A percentile compares a stretch with the other conserved stretches of the same genome.
phyloP scores from a whole-genome alignment of 345 rosid genomes.

The Populus davidiana region DNA sequence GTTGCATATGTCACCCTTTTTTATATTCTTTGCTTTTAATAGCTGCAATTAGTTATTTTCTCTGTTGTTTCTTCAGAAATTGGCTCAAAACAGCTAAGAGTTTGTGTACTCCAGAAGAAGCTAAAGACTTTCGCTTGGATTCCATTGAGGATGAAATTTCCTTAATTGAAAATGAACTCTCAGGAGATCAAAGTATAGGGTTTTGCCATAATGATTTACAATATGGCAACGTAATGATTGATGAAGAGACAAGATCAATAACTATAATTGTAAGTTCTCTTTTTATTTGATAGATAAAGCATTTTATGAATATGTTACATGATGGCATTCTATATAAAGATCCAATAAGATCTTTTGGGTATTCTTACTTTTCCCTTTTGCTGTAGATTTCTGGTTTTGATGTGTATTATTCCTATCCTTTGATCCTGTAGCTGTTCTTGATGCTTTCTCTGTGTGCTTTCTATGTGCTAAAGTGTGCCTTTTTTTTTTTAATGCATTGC shows the following conservation, averaged over 20 bases:
- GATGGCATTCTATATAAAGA: background rate
- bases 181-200: constrained; percentile 16
- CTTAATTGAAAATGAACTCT: constrained; percentile 22
- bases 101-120: constrained; percentile 24
- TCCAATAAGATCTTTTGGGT: background rate
- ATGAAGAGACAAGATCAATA: constrained; percentile 25
- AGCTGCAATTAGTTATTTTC: background rate
- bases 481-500: background rate
- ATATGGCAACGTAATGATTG: constrained; percentile 36
- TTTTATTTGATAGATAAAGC: background rate
- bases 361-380: background rate
- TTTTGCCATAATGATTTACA: constrained; percentile 36
- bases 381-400: background rate
- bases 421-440: background rate
- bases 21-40: background rate
- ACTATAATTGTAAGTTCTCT: constrained; percentile 27
- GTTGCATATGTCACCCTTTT: background rate
- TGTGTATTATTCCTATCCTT: background rate
- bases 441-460: background rate
- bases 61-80: constrained; percentile 14
- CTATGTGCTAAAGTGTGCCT: background rate
- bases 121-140: constrained; percentile 19
- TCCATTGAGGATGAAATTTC: constrained; percentile 22
- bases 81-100: constrained; percentile 28
- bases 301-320: background rate